These are phyloP conservation scores for Phaffomyces opuntiae DNA, from an alignment of 805 yeast species.

Conservation along the genomic window DNA sequence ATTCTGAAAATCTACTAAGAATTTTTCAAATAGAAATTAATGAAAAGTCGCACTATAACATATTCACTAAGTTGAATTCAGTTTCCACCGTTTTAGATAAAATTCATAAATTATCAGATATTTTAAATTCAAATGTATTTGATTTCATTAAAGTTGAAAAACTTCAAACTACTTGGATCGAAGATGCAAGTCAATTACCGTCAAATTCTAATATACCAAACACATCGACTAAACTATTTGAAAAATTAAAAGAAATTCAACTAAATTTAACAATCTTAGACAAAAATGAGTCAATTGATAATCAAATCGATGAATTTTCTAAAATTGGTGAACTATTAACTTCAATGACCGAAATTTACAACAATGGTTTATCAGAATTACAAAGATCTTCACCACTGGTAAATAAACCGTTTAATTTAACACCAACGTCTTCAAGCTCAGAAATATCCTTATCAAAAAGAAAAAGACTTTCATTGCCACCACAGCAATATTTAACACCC, in stretches of 20 bases:
- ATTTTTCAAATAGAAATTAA: slow-evolving; percentile 3
- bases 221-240: slow-evolving; percentile 1
- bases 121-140: not conserved
- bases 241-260: slow-evolving; percentile 8
- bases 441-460: slow-evolving; percentile 7
- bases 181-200: not conserved
- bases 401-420: slow-evolving; percentile 10
- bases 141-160: slow-evolving; percentile 2
- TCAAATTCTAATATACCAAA: not conserved
- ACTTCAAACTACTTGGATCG: not conserved
- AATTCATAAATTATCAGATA: not conserved
- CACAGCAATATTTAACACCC: slow-evolving; percentile 7
- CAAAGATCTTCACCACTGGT: slow-evolving; percentile 2
- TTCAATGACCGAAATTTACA: slow-evolving; percentile 2
- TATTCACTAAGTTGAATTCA: not conserved
- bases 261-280: slow-evolving; percentile 3
- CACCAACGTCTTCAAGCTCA: not conserved
- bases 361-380: slow-evolving; percentile 1
- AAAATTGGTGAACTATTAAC: slow-evolving; percentile 5
- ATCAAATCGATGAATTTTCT: slow-evolving; percentile 7
- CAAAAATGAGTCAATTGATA: slow-evolving; percentile 1
- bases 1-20: slow-evolving; percentile 5
- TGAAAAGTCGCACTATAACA: not conserved
- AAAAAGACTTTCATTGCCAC: slow-evolving; percentile 20
- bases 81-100: not conserved